These are phyloP conservation scores for Oryza glaberrima DNA, from an alignment of 176 grass and related monocot species.

Conservation along the genomic window DNA sequence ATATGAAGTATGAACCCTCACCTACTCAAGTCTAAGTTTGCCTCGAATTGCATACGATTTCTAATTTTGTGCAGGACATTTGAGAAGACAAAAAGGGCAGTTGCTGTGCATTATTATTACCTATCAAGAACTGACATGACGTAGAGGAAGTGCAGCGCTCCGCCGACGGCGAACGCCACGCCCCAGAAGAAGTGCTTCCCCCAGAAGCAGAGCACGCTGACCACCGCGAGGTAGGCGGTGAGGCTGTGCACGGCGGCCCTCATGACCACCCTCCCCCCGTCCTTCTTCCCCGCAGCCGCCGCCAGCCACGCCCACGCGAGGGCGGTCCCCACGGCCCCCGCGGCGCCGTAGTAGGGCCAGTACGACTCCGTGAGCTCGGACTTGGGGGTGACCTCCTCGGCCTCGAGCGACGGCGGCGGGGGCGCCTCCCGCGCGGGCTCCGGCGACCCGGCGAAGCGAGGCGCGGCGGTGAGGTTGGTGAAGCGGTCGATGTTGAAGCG, in stretches of 20 bases:
- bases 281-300: constrained; percentile 44
- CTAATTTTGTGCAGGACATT: background rate
- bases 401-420: constrained; percentile 28
- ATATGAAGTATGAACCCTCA: background rate
- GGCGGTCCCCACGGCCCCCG: constrained; percentile 56
- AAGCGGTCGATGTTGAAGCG: constrained; percentile 86
- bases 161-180: constrained; percentile 79
- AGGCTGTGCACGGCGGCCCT: constrained; percentile 78
- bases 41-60: background rate
- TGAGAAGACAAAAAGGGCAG: background rate
- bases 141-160: constrained; percentile 81
- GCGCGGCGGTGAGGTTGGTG: constrained; percentile 60
- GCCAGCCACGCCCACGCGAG: constrained; percentile 83
- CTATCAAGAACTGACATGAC: constrained; percentile 95
- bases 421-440: constrained; percentile 39
- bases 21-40: constrained; percentile 39
- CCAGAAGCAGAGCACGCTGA: constrained; percentile 97
- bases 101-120: constrained; percentile 37
- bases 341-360: constrained; percentile 90
- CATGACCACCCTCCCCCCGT: constrained; percentile 62
- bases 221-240: constrained; percentile 86
- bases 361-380: constrained; percentile 87
- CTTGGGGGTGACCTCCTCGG: constrained; percentile 27
- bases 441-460: constrained; percentile 21
- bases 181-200: constrained; percentile 89